Conservation (phyloP, 805 yeast genomes). For the Pichia heedii region DNA sequence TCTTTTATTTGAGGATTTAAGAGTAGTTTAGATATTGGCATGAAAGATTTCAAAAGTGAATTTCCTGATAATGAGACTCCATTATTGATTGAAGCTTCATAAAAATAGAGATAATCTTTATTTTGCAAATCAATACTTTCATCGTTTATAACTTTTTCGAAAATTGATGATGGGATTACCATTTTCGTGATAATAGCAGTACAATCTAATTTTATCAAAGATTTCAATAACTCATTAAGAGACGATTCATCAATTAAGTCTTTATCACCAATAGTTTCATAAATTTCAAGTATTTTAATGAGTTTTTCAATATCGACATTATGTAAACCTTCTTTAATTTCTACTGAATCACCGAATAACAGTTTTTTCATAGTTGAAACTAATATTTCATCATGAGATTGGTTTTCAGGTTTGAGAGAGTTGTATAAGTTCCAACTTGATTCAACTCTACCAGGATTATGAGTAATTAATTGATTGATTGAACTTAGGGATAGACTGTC, state of each 20-base stretch:
- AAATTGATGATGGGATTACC: slow-evolving; percentile 8
- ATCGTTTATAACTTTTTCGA: slow-evolving; percentile 6
- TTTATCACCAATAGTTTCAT: slow-evolving; percentile 10
- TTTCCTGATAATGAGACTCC: slow-evolving; percentile 14
- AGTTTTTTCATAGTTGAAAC: slow-evolving; percentile 16
- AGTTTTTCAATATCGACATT: slow-evolving; percentile 11
- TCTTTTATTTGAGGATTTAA: slow-evolving; percentile 1
- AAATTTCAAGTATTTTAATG: slow-evolving; percentile 11
- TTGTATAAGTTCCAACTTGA: slow-evolving; percentile 26
- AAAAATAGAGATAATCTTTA: slow-evolving; percentile 17
- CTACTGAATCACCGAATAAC: slow-evolving; percentile 17
- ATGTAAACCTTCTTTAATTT: slow-evolving; percentile 15
- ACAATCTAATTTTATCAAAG: slow-evolving; percentile 15
- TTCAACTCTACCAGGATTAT: slow-evolving; percentile 30
- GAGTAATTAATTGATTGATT: slow-evolving; percentile 20
- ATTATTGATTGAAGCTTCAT: slow-evolving; percentile 10
- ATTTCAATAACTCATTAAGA: slow-evolving; percentile 10
- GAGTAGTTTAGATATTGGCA: slow-evolving; percentile 19
- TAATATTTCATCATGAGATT: slow-evolving; percentile 7
- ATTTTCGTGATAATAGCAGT: slow-evolving; percentile 12
- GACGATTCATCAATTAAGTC: slow-evolving; percentile 8
- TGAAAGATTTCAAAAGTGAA: slow-evolving; percentile 9
- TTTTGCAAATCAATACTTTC: slow-evolving; percentile 10
- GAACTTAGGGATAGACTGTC: slow-evolving; percentile 11
- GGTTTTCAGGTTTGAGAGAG: slow-evolving; percentile 5